Evolutionary conservation across 2,329 filamentous ascomycete genomes (phyloP).

Genomic region (Sporothrix schenckii): DNA sequence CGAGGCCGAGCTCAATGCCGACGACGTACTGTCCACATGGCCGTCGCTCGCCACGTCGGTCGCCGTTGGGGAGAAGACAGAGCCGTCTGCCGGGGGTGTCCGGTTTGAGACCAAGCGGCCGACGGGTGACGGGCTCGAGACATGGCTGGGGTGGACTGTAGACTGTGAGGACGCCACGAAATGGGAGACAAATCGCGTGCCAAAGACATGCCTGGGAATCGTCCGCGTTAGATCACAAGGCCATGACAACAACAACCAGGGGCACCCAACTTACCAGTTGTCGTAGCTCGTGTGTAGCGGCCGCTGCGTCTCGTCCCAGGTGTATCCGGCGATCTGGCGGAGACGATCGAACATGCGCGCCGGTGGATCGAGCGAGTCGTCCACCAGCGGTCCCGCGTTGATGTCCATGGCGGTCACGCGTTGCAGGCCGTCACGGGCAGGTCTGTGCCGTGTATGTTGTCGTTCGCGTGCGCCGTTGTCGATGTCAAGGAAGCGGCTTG

Average conservation of each 20-base stretch:
- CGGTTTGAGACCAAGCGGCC: slow-evolving; percentile 50
- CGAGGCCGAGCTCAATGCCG: slow-evolving; percentile 41
- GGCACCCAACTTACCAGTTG: slow-evolving; percentile 66
- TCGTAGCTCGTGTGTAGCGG: slow-evolving; percentile 75
- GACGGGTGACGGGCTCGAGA: slow-evolving; percentile 50
- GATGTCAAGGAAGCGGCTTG: slow-evolving; percentile 6
- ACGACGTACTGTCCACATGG: slow-evolving; percentile 44
- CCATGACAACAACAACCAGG: neutral
- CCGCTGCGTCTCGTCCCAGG: slow-evolving; percentile 68
- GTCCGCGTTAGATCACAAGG: neutral
- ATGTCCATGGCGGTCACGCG: slow-evolving; percentile 52
- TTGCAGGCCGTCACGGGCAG: neutral
- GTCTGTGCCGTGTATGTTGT: neutral
- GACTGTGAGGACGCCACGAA: slow-evolving; percentile 49
- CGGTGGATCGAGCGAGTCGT: slow-evolving; percentile 65
- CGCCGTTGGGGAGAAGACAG: slow-evolving; percentile 41
- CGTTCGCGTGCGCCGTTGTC: neutral
- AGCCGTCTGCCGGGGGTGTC: slow-evolving; percentile 49
- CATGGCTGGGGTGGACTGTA: slow-evolving; percentile 43
- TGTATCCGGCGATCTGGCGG: slow-evolving; percentile 72
- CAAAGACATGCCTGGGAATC: slow-evolving; percentile 63
- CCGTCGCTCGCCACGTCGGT: slow-evolving; percentile 48
- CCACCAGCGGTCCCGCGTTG: slow-evolving; percentile 47
- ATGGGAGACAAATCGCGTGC: slow-evolving; percentile 60
- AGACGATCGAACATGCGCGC: slow-evolving; percentile 72